Base-by-base conservation (phyloP, 495 filamentous ascomycete genomes). In the Aspergillus carlsbadensis region DNA sequence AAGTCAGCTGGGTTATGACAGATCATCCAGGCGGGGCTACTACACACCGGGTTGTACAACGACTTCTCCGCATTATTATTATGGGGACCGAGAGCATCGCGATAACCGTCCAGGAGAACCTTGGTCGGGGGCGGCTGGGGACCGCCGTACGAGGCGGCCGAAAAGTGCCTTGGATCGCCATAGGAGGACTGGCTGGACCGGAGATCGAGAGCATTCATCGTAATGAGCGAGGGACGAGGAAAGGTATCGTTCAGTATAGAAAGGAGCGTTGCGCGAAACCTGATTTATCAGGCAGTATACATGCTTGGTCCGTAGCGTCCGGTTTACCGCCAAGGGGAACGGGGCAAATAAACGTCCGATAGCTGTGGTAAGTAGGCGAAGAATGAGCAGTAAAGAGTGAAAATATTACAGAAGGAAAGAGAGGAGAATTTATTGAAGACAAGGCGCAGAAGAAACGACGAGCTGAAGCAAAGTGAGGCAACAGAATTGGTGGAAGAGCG, bases 101-200 rank as follows among this genome's bases (percentile, higher is more conserved):
- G 71, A 57, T 81, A 82, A 42, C 78, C 77, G 31, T 81, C 72
- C 20, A 79, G 66, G 18, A 80, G 68, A 21, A 67, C 62, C 51
- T 76, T 76, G 6, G 73, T 72, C 29, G 66, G 69, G 11, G 70
- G 64, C 34, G 69, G 70, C 14, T 67, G 63, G 24, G 72, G 71
- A 22, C 69, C 65, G 51, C 72, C 73, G 57, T 67, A 73, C 49
- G 73, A 71, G 34, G 68, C 63, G 10, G 66, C 63, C 14, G 73
- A 71, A 2, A 67, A 66, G 46, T 78, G 77, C 54, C 72, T 67
- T n/a, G 76, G 69, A 52, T 82, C 77, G 50, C 77, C 74, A 54
- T 75, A 77, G 35, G 78, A 77, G 14, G 77, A 78, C 29, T 68
- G 71, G 51, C 75, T 77, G 43, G 72, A 78, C 42, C 76, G 72